Conservation (phyloP, 139 green algal species). For the Chlamydomonas schloesseri region DNA sequence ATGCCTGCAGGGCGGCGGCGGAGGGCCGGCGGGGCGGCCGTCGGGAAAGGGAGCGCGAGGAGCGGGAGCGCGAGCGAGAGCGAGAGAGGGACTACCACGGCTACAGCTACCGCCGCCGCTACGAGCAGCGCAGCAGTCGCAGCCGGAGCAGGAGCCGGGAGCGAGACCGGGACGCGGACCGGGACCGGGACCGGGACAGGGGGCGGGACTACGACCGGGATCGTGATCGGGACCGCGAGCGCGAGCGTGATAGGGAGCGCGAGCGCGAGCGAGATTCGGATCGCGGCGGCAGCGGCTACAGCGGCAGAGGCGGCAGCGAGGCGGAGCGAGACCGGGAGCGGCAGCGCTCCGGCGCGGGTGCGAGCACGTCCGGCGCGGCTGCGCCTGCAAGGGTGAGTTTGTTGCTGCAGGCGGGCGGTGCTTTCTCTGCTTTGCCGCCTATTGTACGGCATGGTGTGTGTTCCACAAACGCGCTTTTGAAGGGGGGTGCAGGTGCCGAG, state of each 20-base stretch:
- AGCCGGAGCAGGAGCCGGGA: constrained; percentile 11
- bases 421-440: no score
- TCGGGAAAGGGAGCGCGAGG: constrained; percentile 45
- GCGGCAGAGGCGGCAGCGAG: not conserved
- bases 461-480: no score
- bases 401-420: no score
- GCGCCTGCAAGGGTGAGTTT: constrained; percentile 26
- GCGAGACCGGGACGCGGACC: not conserved
- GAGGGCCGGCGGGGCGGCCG: constrained; percentile 5
- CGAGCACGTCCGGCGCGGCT: not conserved
- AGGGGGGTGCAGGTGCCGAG: not conserved
- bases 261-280: not conserved
- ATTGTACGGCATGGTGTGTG: no score
- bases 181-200: constrained; percentile 6
- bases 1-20: not conserved
- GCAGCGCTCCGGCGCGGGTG: constrained; percentile 15
- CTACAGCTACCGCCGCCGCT: constrained; percentile 15
- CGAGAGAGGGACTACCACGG: constrained; percentile 21
- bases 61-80: constrained; percentile 17
- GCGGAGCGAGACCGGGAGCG: not conserved
- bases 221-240: constrained; percentile 1
- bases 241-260: not conserved
- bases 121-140: constrained; percentile 43
- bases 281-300: not conserved
- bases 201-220: constrained; percentile 24